A percentile compares a stretch with the other conserved stretches of the same genome.
Conservation (phyloP, 129 eudicot species). For the Pittosporum tobira region DNA sequence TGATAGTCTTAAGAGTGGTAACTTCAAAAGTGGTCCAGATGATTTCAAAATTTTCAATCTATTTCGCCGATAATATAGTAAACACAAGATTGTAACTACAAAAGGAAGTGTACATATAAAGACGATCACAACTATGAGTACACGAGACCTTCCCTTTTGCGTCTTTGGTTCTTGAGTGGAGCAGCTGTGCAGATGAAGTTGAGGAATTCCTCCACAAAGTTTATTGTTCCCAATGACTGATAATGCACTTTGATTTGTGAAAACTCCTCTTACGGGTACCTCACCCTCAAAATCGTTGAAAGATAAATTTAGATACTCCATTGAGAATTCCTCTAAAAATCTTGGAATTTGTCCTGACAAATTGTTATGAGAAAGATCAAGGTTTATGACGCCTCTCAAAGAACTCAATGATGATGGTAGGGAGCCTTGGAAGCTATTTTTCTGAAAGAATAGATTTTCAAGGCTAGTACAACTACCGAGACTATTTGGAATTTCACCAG, state of each 20-base stretch:
- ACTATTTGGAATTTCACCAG: neutral
- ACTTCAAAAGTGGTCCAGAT: neutral
- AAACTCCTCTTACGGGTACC: neutral
- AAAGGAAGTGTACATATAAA: neutral
- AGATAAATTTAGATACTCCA: neutral
- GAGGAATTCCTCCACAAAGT: too few species aligned
- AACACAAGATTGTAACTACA: neutral
- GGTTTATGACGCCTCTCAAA: too few species aligned
- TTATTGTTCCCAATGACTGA: too few species aligned
- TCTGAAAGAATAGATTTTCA: neutral
- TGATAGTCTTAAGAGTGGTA: too few species aligned
- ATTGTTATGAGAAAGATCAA: too few species aligned
- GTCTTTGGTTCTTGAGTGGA: neutral
- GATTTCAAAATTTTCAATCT: neutral
- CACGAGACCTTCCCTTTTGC: too few species aligned
- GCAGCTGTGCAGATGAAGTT: neutral
- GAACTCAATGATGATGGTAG: too few species aligned
- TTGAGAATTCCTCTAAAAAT: neutral
- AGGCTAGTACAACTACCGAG: conserved; percentile 3
- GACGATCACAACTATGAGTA: neutral
- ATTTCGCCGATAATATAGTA: neutral
- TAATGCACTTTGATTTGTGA: conserved; percentile 1
- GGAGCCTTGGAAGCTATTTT: conserved; percentile 2
- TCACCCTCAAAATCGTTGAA: too few species aligned
- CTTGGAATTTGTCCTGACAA: too few species aligned